phyloP scores from a whole-genome alignment of 2,329 filamentous ascomycete genomes.

The Pseudocercospora crystallina region DNA sequence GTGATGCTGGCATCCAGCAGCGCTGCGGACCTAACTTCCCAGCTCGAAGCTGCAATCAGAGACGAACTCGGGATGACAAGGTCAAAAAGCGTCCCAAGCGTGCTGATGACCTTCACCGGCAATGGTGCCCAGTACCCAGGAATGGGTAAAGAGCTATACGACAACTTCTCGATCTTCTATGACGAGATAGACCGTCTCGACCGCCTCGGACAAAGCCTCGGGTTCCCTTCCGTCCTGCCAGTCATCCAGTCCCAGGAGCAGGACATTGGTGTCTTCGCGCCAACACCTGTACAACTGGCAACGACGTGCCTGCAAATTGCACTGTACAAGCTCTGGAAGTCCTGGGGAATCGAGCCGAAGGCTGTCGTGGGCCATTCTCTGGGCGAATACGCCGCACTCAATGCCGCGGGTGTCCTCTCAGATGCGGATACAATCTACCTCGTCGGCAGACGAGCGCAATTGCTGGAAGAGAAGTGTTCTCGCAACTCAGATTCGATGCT shows the following conservation, averaged over 20 bases:
- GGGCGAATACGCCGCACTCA: slow-evolving; percentile 43
- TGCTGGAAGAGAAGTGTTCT: slow-evolving; percentile 30
- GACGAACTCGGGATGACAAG: slow-evolving; percentile 28
- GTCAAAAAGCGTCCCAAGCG: slow-evolving; percentile 24
- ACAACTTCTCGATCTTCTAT: slow-evolving; percentile 11
- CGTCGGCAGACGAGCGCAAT: slow-evolving; percentile 36
- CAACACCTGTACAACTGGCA: slow-evolving; percentile 10
- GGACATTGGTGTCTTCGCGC: slow-evolving; percentile 22
- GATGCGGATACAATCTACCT: slow-evolving; percentile 37
- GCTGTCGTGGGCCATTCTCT: slow-evolving; percentile 36
- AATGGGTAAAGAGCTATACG: slow-evolving; percentile 24
- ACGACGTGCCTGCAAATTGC: slow-evolving; percentile 41
- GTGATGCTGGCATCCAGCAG: background rate
- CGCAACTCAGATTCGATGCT: slow-evolving; percentile 32
- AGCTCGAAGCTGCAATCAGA: slow-evolving; percentile 31
- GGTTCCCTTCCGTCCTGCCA: slow-evolving; percentile 34
- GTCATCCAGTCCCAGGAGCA: no score
- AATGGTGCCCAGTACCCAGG: slow-evolving; percentile 22
- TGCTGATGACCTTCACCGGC: slow-evolving; percentile 21
- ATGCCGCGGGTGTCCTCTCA: slow-evolving; percentile 38
- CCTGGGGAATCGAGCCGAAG: slow-evolving; percentile 31
- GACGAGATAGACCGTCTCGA: slow-evolving; percentile 18
- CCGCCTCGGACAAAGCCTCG: slow-evolving; percentile 24
- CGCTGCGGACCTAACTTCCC: no score
- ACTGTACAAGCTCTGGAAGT: slow-evolving; percentile 29